Percentiles rank a stretch among this genome's conserved stretches.
Evolutionary conservation across 2,329 filamentous ascomycete genomes (phyloP).

Genomic region (Neonectria ditissima): DNA sequence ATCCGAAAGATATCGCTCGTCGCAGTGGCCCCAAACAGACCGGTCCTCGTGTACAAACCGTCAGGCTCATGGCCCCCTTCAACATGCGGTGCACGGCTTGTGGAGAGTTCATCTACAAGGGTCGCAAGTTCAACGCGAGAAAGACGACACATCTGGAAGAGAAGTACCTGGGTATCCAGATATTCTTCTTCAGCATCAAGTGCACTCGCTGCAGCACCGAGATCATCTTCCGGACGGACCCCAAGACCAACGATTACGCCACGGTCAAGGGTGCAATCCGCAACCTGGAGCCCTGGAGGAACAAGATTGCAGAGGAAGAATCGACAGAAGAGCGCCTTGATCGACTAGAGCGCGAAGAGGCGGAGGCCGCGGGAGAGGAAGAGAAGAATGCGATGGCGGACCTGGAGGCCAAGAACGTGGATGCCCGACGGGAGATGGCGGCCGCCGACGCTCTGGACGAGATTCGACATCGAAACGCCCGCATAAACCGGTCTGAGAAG

Average conservation of each 20-base stretch:
- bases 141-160: constrained; percentile 92
- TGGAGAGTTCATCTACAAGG: constrained; percentile 88
- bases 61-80: constrained; percentile 79
- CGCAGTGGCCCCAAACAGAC: constrained; percentile 76
- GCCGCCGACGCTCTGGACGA: constrained; percentile 96
- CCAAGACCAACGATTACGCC: constrained; percentile 93
- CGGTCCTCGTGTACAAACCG: constrained; percentile 85
- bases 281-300: constrained; percentile 93
- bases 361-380: constrained; percentile 70
- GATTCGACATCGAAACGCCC: constrained; percentile 90
- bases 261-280: constrained; percentile 85
- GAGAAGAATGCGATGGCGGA: constrained; percentile 95
- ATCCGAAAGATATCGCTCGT: constrained; percentile 82
- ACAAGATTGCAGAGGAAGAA: constrained; percentile 73
- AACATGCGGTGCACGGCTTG: constrained; percentile 60
- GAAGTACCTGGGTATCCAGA: constrained; percentile 88
- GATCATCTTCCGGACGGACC: constrained; percentile 94
- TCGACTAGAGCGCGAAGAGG: constrained; percentile 81
- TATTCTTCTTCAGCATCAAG: constrained; percentile 84
- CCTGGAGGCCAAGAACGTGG: constrained; percentile 90
- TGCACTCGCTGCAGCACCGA: constrained; percentile 89
- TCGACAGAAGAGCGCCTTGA: constrained; percentile 90
- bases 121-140: constrained; percentile 93
- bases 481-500: constrained; percentile 80
- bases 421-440: constrained; percentile 95